Conservation (phyloP, 2,329 filamentous ascomycete genomes). For the Metarhizium robertsii region DNA sequence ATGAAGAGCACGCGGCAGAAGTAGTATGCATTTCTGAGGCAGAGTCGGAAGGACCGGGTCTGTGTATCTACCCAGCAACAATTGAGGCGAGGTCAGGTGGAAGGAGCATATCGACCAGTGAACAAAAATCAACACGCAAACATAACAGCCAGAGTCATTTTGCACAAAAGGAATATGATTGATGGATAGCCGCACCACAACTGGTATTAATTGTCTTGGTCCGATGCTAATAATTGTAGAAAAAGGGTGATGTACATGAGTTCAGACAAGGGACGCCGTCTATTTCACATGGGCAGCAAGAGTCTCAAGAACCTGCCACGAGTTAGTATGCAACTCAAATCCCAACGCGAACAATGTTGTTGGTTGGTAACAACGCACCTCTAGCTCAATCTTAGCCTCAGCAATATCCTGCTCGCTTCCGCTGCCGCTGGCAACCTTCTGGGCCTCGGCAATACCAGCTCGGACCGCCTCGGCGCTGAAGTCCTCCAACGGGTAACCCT, state of each 20-base stretch:
- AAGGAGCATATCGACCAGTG: background rate
- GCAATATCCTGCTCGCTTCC: constrained; percentile 97
- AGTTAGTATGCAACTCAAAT: background rate
- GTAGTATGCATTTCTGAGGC: background rate
- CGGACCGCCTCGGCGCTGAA: constrained; percentile 88
- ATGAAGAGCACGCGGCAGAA: background rate
- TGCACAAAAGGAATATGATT: constrained; percentile 3
- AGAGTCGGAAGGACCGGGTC: background rate
- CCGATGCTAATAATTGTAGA: constrained; percentile 24
- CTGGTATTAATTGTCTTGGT: constrained; percentile 27
- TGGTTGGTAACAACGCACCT: constrained; percentile 47
- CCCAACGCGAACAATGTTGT: background rate
- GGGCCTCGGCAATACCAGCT: constrained; percentile 85
- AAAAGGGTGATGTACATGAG: constrained; percentile 33
- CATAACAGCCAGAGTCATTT: background rate
- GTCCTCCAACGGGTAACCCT: constrained; percentile 89
- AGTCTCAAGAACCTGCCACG: constrained; percentile 65
- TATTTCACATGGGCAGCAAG: constrained; percentile 76
- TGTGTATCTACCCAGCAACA: background rate
- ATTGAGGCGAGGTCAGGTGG: background rate
- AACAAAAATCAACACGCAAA: background rate
- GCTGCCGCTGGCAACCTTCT: constrained; percentile 84
- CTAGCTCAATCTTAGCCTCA: constrained; percentile 97
- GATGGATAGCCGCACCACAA: constrained; percentile 14
- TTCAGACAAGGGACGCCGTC: constrained; percentile 36